Conservation (phyloP, 2,329 filamentous ascomycete species). For the Corynespora cassiicola region DNA sequence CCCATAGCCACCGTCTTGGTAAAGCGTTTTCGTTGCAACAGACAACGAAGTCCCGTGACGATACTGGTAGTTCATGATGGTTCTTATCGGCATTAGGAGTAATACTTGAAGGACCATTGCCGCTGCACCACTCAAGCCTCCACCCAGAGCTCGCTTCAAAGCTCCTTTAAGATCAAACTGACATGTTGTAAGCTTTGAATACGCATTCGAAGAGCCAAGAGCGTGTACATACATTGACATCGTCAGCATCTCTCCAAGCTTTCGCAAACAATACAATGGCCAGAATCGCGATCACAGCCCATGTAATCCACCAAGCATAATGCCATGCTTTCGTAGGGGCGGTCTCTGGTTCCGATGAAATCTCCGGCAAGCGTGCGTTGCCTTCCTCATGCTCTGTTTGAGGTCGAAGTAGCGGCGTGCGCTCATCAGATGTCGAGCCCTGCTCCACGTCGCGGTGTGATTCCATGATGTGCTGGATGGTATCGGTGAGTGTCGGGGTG, state of each 20-base stretch:
- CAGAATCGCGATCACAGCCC: constrained; percentile 16
- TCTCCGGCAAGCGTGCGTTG: no score
- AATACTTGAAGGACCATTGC: constrained; percentile 38
- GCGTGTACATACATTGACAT: no score
- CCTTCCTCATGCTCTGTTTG: constrained; percentile 11
- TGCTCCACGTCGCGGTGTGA: constrained; percentile 17
- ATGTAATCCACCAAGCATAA: constrained; percentile 25
- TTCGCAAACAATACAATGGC: constrained; percentile 29
- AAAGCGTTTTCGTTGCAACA: constrained; percentile 31
- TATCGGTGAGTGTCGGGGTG: no score
- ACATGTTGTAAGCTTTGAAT: not conserved
- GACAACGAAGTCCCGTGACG: constrained; percentile 32
- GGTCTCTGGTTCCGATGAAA: constrained; percentile 17
- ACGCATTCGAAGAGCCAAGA: no score
- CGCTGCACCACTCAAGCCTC: constrained; percentile 35
- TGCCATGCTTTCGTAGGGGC: constrained; percentile 17
- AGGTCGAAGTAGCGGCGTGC: constrained; percentile 24
- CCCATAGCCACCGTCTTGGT: constrained; percentile 29
- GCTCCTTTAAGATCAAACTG: constrained; percentile 32
- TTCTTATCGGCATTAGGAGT: constrained; percentile 36
- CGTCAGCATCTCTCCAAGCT: constrained; percentile 34
- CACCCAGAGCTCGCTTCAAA: constrained; percentile 32
- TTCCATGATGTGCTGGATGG: constrained; percentile 11
- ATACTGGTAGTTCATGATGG: constrained; percentile 41
- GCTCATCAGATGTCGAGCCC: constrained; percentile 19